These are phyloP conservation scores for Halophytophthora batemanensis DNA, from an alignment of 352 stramenopile species.

Conservation along the genomic window DNA sequence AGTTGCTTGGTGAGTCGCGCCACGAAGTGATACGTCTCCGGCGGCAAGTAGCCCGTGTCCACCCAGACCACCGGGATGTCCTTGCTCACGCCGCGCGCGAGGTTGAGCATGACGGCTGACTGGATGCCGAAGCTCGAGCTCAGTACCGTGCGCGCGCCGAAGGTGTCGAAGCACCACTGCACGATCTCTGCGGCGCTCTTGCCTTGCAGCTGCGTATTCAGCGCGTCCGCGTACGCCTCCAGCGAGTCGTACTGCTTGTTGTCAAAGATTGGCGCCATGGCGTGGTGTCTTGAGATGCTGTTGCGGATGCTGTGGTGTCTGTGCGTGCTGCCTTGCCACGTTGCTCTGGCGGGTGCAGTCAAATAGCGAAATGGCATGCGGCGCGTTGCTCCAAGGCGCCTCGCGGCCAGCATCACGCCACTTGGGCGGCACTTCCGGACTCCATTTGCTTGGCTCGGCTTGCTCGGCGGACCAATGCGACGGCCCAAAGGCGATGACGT, in stretches of 20 bases:
- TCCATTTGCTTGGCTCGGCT: background rate
- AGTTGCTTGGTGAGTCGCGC: constrained; percentile 58
- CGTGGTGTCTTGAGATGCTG: background rate
- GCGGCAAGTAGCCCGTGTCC: constrained; percentile 81
- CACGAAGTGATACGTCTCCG: constrained; percentile 84
- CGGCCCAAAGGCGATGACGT: background rate
- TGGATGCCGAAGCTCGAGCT: constrained; percentile 89
- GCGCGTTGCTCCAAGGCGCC: too few species aligned
- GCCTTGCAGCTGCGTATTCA: constrained; percentile 52
- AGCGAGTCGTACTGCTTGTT: constrained; percentile 47
- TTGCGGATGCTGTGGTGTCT: background rate
- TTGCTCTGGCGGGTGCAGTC: background rate
- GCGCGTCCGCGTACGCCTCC: constrained; percentile 56
- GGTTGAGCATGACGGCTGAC: constrained; percentile 81
- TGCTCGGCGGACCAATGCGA: background rate
- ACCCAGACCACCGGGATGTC: constrained; percentile 77
- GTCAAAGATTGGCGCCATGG: constrained; percentile 34
- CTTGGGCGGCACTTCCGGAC: too few species aligned
- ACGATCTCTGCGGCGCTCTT: constrained; percentile 67
- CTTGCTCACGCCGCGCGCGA: constrained; percentile 46
- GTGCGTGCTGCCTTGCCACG: too few species aligned
- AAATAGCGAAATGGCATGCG: constrained; percentile 17
- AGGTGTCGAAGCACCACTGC: constrained; percentile 67
- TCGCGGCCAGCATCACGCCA: background rate
- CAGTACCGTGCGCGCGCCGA: constrained; percentile 59